These are phyloP conservation scores for Kregervanrija fluxuum DNA, from an alignment of 805 yeast species.

Conservation along the genomic window DNA sequence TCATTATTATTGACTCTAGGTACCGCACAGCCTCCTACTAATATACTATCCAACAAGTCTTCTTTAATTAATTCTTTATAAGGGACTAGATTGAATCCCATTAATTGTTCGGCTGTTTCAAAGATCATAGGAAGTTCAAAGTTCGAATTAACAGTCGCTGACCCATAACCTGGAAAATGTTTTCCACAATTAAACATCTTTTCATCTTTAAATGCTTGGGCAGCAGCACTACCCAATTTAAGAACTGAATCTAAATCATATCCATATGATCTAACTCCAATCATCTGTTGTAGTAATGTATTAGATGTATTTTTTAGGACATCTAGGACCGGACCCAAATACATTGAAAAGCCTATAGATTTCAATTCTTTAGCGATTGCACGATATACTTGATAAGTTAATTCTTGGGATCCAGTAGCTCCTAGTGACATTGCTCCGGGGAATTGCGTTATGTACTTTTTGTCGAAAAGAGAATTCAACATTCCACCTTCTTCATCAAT, in stretches of 20 bases:
- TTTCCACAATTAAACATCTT: conserved; percentile 51
- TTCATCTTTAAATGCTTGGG: conserved; percentile 44
- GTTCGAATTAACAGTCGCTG: conserved; percentile 48
- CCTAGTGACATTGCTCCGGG: conserved; percentile 61
- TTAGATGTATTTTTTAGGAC: conserved; percentile 49
- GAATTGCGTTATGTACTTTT: conserved; percentile 42
- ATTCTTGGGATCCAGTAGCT: conserved; percentile 42
- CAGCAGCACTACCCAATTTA: conserved; percentile 43
- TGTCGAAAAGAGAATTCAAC: conserved; percentile 50
- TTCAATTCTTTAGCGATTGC: conserved; percentile 47
- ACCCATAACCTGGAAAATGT: conserved; percentile 60
- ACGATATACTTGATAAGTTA: conserved; percentile 43
- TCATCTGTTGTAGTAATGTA: conserved; percentile 39
- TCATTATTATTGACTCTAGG: conserved; percentile 54
- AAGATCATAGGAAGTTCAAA: conserved; percentile 52
- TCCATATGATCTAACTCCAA: conserved; percentile 55
- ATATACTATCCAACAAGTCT: conserved; percentile 41
- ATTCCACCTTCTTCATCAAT: conserved; percentile 59
- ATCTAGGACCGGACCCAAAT: conserved; percentile 55
- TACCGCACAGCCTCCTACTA: conserved; percentile 62
- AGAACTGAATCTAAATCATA: conserved; percentile 53
- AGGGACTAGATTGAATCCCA: conserved; percentile 42
- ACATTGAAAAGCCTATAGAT: conserved; percentile 44
- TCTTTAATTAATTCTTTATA: conserved; percentile 40
- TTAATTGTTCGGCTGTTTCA: conserved; percentile 46